Conservation (phyloP, 768 basidiomycete genomes). For the Gelatoporia subvermispora region DNA sequence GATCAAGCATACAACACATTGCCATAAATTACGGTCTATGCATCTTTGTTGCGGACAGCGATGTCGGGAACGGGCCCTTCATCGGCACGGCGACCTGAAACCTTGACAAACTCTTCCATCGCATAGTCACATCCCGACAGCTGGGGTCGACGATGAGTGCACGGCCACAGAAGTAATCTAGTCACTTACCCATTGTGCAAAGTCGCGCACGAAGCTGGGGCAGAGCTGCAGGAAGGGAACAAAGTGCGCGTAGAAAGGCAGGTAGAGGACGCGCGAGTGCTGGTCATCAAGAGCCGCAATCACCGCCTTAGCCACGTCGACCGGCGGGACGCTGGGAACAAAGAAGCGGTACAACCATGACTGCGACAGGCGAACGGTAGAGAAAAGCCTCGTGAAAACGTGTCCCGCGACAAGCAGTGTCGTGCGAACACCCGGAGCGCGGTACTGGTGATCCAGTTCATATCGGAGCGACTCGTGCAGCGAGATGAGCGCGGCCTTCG, state of each 20-base stretch:
- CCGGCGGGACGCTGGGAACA: slow-evolving; percentile 67
- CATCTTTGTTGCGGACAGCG: not conserved
- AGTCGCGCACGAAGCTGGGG: slow-evolving; percentile 72
- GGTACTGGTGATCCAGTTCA: slow-evolving; percentile 82
- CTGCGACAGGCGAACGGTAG: slow-evolving; percentile 45
- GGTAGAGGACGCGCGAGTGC: slow-evolving; percentile 61
- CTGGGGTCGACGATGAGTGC: slow-evolving; percentile 30
- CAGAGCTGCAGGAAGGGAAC: slow-evolving; percentile 49
- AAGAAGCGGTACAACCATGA: slow-evolving; percentile 62
- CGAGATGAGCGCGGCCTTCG: slow-evolving; percentile 83
- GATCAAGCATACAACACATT: not conserved
- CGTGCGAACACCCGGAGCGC: slow-evolving; percentile 75
- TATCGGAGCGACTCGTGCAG: slow-evolving; percentile 82
- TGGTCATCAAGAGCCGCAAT: slow-evolving; percentile 79
- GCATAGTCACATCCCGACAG: slow-evolving; percentile 62
- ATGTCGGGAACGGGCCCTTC: slow-evolving; percentile 34
- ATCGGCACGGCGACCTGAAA: slow-evolving; percentile 52
- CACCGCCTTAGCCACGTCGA: slow-evolving; percentile 74
- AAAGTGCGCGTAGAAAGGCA: slow-evolving; percentile 72
- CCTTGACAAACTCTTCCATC: slow-evolving; percentile 66
- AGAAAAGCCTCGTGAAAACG: slow-evolving; percentile 75
- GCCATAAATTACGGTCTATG: not conserved
- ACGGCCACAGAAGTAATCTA: not conserved
- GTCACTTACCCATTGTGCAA: slow-evolving; percentile 63
- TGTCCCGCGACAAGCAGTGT: slow-evolving; percentile 83